Conservation (phyloP, 1,284 basidiomycete species). For the Cryptococcus sp. region DNA sequence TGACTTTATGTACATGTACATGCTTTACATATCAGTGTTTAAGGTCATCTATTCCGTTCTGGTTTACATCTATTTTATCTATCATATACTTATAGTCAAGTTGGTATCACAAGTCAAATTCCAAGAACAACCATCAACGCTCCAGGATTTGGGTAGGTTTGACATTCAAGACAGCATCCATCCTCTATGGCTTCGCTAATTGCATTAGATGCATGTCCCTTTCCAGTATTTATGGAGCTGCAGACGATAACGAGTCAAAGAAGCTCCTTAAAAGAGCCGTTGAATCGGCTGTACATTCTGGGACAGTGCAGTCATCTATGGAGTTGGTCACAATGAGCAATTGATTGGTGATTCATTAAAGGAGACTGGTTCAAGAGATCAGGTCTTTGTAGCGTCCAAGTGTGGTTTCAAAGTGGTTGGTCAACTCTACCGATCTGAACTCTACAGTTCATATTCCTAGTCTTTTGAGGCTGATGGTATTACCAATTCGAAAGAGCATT, state of each 20-base stretch:
- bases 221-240: slow-evolving; percentile 20
- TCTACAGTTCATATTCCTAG: neutral
- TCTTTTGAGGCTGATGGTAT: too few species aligned
- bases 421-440: slow-evolving; percentile 14
- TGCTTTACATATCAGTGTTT: too few species aligned
- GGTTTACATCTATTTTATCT: too few species aligned
- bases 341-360: slow-evolving; percentile 43
- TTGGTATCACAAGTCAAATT: slow-evolving; percentile 17
- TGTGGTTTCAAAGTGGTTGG: slow-evolving; percentile 35
- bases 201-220: slow-evolving; percentile 31
- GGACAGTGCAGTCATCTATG: slow-evolving; percentile 39
- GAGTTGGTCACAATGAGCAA: slow-evolving; percentile 43
- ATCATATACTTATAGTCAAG: too few species aligned
- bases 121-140: slow-evolving; percentile 24
- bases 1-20: too few species aligned
- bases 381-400: slow-evolving; percentile 48
- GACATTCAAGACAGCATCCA: neutral
- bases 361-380: slow-evolving; percentile 28
- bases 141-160: slow-evolving; percentile 11
- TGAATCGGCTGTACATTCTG: slow-evolving; percentile 42
- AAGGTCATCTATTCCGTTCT: too few species aligned
- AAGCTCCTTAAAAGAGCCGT: slow-evolving; percentile 27
- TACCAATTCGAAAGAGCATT: slow-evolving; percentile 35
- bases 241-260: slow-evolving; percentile 19
- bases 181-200: slow-evolving; percentile 7